Evolutionary conservation across 139 green algal species (phyloP), one percentile per base, ranked within the genome.

Genomic region (Astrephomene gubernaculifera): DNA sequence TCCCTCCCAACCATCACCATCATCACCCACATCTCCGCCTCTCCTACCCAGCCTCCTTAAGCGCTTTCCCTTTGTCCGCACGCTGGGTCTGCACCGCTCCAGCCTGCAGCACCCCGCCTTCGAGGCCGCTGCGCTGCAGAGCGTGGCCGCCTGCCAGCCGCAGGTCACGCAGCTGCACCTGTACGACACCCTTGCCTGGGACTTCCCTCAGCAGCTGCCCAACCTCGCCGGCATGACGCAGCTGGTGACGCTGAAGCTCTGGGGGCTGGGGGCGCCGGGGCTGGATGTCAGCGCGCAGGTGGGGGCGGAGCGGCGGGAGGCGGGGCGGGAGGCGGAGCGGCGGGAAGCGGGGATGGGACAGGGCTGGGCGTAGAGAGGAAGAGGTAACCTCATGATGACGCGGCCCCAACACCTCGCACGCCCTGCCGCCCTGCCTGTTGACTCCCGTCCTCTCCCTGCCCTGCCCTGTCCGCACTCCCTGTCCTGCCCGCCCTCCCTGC

Each of bases 171-270:
- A 33, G 41, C 60, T 83, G n/a, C 39, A 72, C 57, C 1, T 83
- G 21, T 83, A 73, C 61, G 76, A 83, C 61, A 63, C 60, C 4
- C 14, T 83, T 19, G 60, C 76, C 14, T 83, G 76, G 76, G 76
- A 83, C 61, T 83, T 73, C 76, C 76, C 76, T 6, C 41, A 45
- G 60, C n/a, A 44, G 29, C 60, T 83, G 39, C 31, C 60, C 38
- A 49, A 49, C 57, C 61, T 83, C 29, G 60, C 33, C 8, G 7
- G 1, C 57, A 29, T 83, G 10, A 83, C 76, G n/a, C 39, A 73
- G 14, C 76, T 83, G 41, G 57, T 70, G 41, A n/a, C 76, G 41
- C 76, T 83, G 17, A 83, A 83, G 76, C 76, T 83, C 27, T 83
- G 76, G 60, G 44, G 61, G 21, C 76, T 83, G 60, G 76, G 76